Evolutionary conservation across 2,329 filamentous ascomycete genomes (phyloP), one percentile per base, ranked within the genome.

Genomic region (Nemania sp.): DNA sequence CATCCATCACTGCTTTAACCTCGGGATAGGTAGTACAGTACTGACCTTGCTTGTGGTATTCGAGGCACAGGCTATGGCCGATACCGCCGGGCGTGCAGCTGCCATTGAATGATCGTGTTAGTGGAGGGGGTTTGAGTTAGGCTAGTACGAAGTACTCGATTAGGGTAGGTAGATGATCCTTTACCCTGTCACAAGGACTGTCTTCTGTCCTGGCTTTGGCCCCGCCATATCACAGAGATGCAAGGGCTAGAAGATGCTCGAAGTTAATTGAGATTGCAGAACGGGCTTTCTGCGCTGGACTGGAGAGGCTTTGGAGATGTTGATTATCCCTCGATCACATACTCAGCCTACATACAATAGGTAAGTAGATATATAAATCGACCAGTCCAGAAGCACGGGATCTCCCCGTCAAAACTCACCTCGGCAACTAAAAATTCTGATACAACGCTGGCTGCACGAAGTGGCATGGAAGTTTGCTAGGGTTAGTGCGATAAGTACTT

Each of bases 41-140:
- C 28, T 6, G 14, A 81, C 80, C 81, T 69, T 75, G 74, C 9
- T 66, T 69, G 33, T 82, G 76, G 46, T 83, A 84, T 56, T 81
- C 80, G 1, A 75, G 62, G 14, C 77, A 80, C 9, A 84, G 49
- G 2, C 77, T 77, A 63, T 81, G 75, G 33, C 81, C 81, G 53
- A 84, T 84, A 24, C 81, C 81, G 12, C 81, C 81, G 1, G 81
- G 79, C 6, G 81, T 78, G 63, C 81, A 83, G 12, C 81, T 84
- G 41, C 26, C 31, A 44, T 41, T 2, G 6, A 20, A 28, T 5
- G 26, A 15, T 37, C 9, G 17, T 24, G 33, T 53, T 36, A 57
- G 49, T 22, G 37, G 37, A 23, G 2, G 15, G 9, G 17, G 7
- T 9, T 11, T 20, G 19, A 5, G n/a, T 23, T 41, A 3, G 39